Conservation (phyloP, 305 asterid genomes). For the Fraxinus platypoda region DNA sequence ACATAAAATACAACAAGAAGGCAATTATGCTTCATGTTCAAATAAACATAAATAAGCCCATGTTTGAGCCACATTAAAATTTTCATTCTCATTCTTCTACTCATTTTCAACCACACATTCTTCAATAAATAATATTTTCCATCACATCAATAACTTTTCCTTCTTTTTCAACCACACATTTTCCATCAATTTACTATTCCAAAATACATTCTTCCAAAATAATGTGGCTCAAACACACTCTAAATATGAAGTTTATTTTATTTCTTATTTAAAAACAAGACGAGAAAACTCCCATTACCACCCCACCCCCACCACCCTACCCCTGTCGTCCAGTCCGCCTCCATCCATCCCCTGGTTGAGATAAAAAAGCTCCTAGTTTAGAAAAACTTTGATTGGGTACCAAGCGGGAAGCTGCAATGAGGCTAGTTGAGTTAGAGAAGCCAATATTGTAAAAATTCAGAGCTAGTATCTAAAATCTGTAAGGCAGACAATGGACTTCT, state of each 20-base stretch:
- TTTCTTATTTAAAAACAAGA: not conserved
- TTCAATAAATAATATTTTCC: too few species aligned
- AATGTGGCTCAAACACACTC: too few species aligned
- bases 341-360: not conserved
- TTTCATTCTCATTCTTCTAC: too few species aligned
- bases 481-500: not conserved
- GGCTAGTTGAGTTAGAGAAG: conserved; percentile 1
- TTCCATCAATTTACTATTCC: too few species aligned
- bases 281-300: not conserved
- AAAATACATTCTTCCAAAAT: too few species aligned
- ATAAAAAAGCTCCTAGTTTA: not conserved
- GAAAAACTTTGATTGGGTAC: not conserved
- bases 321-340: not conserved
- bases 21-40: not conserved
- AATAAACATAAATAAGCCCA: not conserved
- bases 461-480: not conserved
- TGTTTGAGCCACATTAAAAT: too few species aligned
- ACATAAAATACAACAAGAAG: not conserved
- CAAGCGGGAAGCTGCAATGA: not conserved
- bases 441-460: not conserved
- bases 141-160: too few species aligned
- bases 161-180: too few species aligned
- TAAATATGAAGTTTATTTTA: not conserved
- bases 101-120: too few species aligned
- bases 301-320: too few species aligned